phyloP scores from a whole-genome alignment of 768 basidiomycete genomes.

The Lentinula sp. region DNA sequence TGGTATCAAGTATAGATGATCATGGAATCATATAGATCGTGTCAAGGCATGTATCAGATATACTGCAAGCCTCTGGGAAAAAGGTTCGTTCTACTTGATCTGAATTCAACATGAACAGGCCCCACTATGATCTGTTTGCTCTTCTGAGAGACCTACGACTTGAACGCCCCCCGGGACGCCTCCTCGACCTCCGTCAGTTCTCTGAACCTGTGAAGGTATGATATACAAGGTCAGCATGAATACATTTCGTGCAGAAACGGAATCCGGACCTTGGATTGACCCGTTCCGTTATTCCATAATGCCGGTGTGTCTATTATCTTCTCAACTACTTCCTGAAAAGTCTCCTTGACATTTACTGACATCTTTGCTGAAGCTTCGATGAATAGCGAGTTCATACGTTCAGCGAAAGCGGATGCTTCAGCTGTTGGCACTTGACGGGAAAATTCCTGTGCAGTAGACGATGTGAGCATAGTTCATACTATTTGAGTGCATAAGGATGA shows the following conservation, averaged over 20 bases:
- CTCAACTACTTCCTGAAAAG: constrained; percentile 17
- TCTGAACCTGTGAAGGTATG: constrained; percentile 14
- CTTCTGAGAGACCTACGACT: constrained; percentile 30
- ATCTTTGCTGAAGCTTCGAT: constrained; percentile 95
- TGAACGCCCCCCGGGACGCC: constrained; percentile 49
- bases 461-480: background rate
- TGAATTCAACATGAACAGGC: constrained; percentile 22
- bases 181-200: constrained; percentile 34
- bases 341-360: constrained; percentile 69
- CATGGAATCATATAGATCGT: background rate
- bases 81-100: background rate
- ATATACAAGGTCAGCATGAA: background rate
- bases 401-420: constrained; percentile 78
- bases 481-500: background rate
- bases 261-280: constrained; percentile 9
- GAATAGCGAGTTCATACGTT: constrained; percentile 78
- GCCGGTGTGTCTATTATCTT: constrained; percentile 80
- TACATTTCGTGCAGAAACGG: background rate
- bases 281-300: constrained; percentile 52
- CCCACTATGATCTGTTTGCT: constrained; percentile 14
- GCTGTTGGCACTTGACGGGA: constrained; percentile 78
- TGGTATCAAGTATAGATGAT: too few relatives aligned
- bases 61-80: too few relatives aligned
- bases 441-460: constrained; percentile 55
- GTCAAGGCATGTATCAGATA: background rate